Evolutionary conservation across 306 rosid species (phyloP).

Genomic region (Castanea mollissima): DNA sequence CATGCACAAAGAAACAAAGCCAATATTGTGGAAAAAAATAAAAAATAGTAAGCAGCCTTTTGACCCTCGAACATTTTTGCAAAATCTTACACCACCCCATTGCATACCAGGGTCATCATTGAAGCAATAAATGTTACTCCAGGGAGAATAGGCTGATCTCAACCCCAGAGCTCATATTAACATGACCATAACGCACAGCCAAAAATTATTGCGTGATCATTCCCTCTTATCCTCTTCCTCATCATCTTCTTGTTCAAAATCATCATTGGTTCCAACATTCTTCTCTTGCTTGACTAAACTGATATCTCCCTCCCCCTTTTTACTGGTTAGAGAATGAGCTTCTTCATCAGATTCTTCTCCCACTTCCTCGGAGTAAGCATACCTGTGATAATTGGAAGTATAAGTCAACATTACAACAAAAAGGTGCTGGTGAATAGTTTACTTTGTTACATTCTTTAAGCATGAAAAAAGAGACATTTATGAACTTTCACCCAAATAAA

Average conservation of each 20-base stretch:
- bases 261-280: constrained; percentile 25
- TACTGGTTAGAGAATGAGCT: constrained; percentile 57
- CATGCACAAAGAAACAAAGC: constrained; percentile 30
- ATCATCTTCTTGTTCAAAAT: constrained; percentile 51
- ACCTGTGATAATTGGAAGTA: constrained; percentile 42
- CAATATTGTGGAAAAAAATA: constrained; percentile 17
- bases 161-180: neutral
- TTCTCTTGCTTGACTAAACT: constrained; percentile 64
- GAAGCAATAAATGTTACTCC: constrained; percentile 23
- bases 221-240: constrained; percentile 84
- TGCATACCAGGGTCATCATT: constrained; percentile 25
- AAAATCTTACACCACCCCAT: constrained; percentile 44
- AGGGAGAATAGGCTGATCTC: neutral
- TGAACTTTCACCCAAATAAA: neutral
- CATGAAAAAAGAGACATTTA: neutral
- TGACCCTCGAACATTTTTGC: constrained; percentile 26
- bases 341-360: constrained; percentile 87
- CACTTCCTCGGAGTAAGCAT: constrained; percentile 86
- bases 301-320: constrained; percentile 67
- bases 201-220: constrained; percentile 27
- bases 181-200: neutral
- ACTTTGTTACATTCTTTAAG: neutral
- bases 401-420: constrained; percentile 17
- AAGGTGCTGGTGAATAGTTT: neutral
- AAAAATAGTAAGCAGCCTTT: constrained; percentile 18